Evolutionary conservation across 2,329 filamentous ascomycete genomes (phyloP).

Genomic region (Xylaria hypoxylon): DNA sequence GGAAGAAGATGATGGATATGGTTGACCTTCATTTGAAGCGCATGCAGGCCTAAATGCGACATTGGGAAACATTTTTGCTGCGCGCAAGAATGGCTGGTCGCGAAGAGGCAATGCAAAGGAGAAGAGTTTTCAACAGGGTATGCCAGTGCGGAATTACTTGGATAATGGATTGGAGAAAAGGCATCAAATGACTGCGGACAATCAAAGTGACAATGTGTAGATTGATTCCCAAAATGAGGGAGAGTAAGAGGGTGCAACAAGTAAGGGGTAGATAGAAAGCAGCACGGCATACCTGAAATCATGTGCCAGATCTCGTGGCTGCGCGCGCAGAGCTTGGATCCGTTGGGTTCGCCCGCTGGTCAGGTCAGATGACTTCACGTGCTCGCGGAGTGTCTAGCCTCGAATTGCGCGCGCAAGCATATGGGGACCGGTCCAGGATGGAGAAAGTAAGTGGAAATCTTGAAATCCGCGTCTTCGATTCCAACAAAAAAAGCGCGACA

Average conservation of each 20-base stretch:
- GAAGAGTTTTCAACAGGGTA: slow-evolving; percentile 26
- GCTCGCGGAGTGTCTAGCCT: slow-evolving; percentile 47
- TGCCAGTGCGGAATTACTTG: slow-evolving; percentile 12
- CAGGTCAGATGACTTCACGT: slow-evolving; percentile 53
- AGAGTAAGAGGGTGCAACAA: not conserved
- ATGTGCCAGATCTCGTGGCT: slow-evolving; percentile 49
- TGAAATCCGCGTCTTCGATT: slow-evolving; percentile 40
- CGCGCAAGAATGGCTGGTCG: slow-evolving; percentile 7
- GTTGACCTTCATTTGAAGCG: slow-evolving; percentile 31
- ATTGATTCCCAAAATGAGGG: slow-evolving; percentile 14
- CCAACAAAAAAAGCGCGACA: slow-evolving; percentile 38
- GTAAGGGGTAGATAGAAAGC: slow-evolving; percentile 4
- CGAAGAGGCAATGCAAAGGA: slow-evolving; percentile 18
- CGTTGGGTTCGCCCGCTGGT: slow-evolving; percentile 44
- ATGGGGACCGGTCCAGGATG: slow-evolving; percentile 44
- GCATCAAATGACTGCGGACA: slow-evolving; percentile 12
- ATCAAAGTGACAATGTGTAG: slow-evolving; percentile 18
- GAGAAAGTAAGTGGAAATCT: slow-evolving; percentile 40
- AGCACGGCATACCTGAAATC: slow-evolving; percentile 46
- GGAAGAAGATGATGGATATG: slow-evolving; percentile 1
- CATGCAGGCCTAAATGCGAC: slow-evolving; percentile 31
- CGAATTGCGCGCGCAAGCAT: slow-evolving; percentile 46
- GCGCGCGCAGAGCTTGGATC: slow-evolving; percentile 46
- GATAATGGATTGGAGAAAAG: slow-evolving; percentile 1
- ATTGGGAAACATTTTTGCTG: slow-evolving; percentile 26